phyloP scores from a whole-genome alignment of 2,329 filamentous ascomycete species.

The Talaromyces sp. region DNA sequence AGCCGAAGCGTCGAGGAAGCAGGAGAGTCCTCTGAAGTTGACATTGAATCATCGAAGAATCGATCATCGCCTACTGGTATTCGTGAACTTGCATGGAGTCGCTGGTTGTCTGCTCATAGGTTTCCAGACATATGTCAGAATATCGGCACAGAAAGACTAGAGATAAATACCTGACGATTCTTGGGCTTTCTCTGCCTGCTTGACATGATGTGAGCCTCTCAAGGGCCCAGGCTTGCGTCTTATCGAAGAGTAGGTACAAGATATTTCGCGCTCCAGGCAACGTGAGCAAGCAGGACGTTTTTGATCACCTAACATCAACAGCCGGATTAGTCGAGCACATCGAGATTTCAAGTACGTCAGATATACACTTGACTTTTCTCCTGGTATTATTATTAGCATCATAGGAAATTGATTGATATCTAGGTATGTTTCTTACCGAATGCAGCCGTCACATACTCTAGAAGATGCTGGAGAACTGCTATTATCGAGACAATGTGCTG shows the following conservation, averaged over 20 bases:
- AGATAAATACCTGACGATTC: neutral
- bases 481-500: neutral
- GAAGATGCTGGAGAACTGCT: neutral
- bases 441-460: constrained; percentile 21
- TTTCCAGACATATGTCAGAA: neutral
- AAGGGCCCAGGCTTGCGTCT: constrained; percentile 33
- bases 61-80: neutral
- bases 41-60: neutral
- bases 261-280: constrained; percentile 28
- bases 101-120: neutral
- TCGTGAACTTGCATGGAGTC: neutral
- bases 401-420: neutral
- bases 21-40: neutral
- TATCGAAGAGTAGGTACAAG: constrained; percentile 31
- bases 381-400: neutral
- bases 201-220: constrained; percentile 25
- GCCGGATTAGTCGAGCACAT: neutral
- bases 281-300: constrained; percentile 33
- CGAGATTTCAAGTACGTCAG: neutral
- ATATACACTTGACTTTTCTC: constrained; percentile 15
- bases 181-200: neutral
- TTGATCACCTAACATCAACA: constrained; percentile 28
- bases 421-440: constrained; percentile 14
- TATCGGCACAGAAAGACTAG: neutral
- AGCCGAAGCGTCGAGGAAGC: neutral